phyloP scores from a whole-genome alignment of 805 yeast species.

The Candida boleticola region DNA sequence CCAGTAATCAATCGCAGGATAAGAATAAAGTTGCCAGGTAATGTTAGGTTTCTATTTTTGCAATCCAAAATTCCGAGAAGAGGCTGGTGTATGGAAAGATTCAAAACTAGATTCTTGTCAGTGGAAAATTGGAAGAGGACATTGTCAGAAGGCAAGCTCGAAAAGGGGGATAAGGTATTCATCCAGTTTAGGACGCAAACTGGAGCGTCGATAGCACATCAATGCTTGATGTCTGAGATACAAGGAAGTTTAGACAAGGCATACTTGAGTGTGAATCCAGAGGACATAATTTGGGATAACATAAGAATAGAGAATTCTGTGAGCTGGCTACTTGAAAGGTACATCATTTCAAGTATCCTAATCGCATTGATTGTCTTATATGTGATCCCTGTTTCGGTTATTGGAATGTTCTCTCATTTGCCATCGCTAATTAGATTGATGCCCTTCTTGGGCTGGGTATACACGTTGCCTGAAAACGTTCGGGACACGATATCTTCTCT shows the following conservation, averaged over 20 bases:
- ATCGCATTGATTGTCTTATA: conserved; percentile 54
- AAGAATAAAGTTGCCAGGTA: conserved; percentile 27
- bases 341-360: conserved; percentile 45
- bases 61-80: conserved; percentile 20
- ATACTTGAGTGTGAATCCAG: conserved; percentile 56
- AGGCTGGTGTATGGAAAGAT: conserved; percentile 27
- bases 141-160: conserved; percentile 17
- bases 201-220: conserved; percentile 64
- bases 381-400: conserved; percentile 81
- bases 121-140: conserved; percentile 19
- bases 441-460: conserved; percentile 59
- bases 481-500: conserved; percentile 58
- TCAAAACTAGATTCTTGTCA: conserved; percentile 11
- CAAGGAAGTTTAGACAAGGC: conserved; percentile 44
- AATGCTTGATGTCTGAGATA: conserved; percentile 46
- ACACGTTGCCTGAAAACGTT: conserved; percentile 50
- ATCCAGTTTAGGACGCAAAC: conserved; percentile 56
- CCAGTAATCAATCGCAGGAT: conserved; percentile 20
- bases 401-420: conserved; percentile 72
- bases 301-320: conserved; percentile 38
- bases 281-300: conserved; percentile 73
- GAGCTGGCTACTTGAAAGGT: conserved; percentile 35
- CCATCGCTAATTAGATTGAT: conserved; percentile 60
- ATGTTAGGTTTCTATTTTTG: conserved; percentile 20
- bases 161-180: conserved; percentile 48